Evolutionary conservation across 768 basidiomycete genomes (phyloP).

Genomic region (Sistotremastrum suecicum): DNA sequence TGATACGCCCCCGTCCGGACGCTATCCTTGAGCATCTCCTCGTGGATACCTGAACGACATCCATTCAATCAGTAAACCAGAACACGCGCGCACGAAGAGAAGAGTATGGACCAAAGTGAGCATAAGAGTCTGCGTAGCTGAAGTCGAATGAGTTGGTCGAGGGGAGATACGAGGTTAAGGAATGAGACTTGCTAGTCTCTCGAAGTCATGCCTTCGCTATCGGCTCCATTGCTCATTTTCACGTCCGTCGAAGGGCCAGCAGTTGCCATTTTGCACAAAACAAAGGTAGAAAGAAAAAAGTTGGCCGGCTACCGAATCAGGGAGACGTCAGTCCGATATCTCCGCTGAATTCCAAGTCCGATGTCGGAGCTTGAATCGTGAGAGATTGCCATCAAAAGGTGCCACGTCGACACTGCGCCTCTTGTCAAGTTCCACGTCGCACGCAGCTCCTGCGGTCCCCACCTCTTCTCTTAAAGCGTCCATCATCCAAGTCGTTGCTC

Average conservation of each 20-base stretch:
- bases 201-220: constrained; percentile 48
- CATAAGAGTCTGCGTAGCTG: constrained; percentile 94
- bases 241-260: constrained; percentile 17
- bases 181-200: constrained; percentile 58
- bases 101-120: constrained; percentile 64
- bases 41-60: constrained; percentile 66
- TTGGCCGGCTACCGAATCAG: no score
- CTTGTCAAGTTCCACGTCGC: no score
- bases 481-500: no score
- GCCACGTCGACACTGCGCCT: no score
- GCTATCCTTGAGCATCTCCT: constrained; percentile 97
- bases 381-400: no score
- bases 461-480: no score
- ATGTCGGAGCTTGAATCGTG: no score
- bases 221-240: constrained; percentile 4
- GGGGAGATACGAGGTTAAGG: constrained; percentile 12
- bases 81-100: background rate
- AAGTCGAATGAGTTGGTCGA: constrained; percentile 3
- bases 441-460: no score
- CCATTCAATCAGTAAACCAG: background rate
- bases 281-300: background rate
- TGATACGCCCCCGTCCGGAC: constrained; percentile 95
- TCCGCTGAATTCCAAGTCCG: no score
- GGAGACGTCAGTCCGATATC: no score
- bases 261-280: constrained; percentile 11